These are phyloP conservation scores for Cyclostephanos invisitatus DNA, from an alignment of 108 stramenopile species.

Conservation along the genomic window DNA sequence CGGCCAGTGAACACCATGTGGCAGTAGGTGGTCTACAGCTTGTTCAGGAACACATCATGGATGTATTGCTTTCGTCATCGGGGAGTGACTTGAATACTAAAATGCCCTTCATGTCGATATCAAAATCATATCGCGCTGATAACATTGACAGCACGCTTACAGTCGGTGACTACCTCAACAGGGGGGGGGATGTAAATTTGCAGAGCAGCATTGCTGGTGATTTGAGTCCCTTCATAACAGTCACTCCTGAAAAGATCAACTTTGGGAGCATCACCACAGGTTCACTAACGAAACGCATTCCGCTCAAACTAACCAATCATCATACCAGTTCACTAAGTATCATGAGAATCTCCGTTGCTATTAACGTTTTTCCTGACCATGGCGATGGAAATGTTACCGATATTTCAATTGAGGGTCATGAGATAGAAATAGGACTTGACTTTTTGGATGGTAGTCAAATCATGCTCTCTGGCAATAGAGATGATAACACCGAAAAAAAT, in stretches of 20 bases:
- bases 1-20: conserved; percentile 9
- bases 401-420: conserved; percentile 15
- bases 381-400: conserved; percentile 6
- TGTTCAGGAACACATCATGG: conserved; percentile 20
- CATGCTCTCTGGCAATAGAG: conserved; percentile 11
- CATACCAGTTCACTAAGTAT: conserved; percentile 34
- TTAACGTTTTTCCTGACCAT: conserved; percentile 21
- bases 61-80: background rate
- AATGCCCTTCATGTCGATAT: conserved; percentile 2
- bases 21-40: conserved; percentile 29
- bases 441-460: conserved; percentile 29
- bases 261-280: conserved; percentile 55
- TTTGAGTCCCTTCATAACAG: conserved; percentile 30
- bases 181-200: background rate
- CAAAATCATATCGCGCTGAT: conserved; percentile 23
- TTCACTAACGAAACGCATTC: conserved; percentile 23
- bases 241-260: conserved; percentile 37
- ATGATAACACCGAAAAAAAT: background rate
- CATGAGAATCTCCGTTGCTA: conserved; percentile 43
- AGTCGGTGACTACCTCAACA: background rate
- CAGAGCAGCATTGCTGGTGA: background rate
- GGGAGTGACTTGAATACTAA: background rate
- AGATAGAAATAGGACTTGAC: conserved; percentile 36
- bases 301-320: conserved; percentile 46
- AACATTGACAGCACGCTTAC: background rate